Base-by-base conservation (phyloP, 73 alveolate species). In the Paramecium tetraurelia region DNA sequence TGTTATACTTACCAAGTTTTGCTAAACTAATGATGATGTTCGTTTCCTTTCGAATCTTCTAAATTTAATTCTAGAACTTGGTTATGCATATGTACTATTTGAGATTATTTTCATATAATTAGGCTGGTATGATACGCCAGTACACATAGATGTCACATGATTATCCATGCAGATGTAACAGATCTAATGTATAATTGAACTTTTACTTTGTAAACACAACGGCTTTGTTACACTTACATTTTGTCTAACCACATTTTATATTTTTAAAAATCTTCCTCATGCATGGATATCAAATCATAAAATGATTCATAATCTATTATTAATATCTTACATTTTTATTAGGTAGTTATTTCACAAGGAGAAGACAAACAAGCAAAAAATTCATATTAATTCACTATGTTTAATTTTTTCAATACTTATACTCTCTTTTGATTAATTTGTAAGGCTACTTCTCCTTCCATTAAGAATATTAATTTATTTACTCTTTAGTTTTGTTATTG, bases 211-310 rank as follows among this genome's bases (percentile, higher is more conserved):
- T 75, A 75, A 33, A 12, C 59, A 20, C 59, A 21, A 31, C 87
- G 41, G 35, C 48, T 31, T 4, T 33, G n/a, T 75, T 21, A 24
- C 38, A 10, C 20, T 75, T 11, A 12, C 22, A 75, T 35, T 36
- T 36, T 75, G 29, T 75, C 87, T 21, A 12, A 75, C 87, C 87
- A 75, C 87, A 75, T 75, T 40, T 36, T 75, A 75, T 36, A 36
- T 14, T 16, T 21, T 75, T 75, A 9, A 75, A 33, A 75, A 75
- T 75, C 87, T 75, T 36, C 4, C 16, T 75, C 41, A 75, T 33
- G 36, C 36, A 75, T 31, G n/a, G 69, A 36, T 0, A 75, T 36
- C 12, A 36, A n/a, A 35, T 75, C 87, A 40, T 75, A n/a, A 75
- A 75, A 75, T 75, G 22, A 31, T 21, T 75, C 57, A 36, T 31